Percentiles rank a stretch among this genome's conserved stretches.
Evolutionary conservation across 2,329 filamentous ascomycete genomes (phyloP).

Genomic region (Parastagonospora nodorum): DNA sequence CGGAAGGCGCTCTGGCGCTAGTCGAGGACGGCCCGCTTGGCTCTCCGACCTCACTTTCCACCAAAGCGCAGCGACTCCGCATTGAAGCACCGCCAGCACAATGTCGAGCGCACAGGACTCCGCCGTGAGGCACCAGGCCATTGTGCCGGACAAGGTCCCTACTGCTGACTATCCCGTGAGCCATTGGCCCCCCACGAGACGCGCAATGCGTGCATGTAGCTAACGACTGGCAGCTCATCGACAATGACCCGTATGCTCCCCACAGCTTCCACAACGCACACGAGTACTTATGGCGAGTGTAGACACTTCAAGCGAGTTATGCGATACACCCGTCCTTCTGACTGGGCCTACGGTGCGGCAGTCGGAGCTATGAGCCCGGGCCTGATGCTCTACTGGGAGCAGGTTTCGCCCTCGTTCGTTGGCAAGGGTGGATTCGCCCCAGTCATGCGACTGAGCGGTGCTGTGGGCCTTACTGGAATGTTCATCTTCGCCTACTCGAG

Average conservation of each 20-base stretch:
- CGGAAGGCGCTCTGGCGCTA: constrained; percentile 7
- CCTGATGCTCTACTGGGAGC: constrained; percentile 79
- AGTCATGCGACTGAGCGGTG: constrained; percentile 78
- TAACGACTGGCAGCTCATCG: constrained; percentile 76
- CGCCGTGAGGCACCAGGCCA: constrained; percentile 43
- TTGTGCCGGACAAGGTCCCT: constrained; percentile 77
- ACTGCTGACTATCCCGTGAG: constrained; percentile 86
- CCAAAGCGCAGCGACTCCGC: constrained; percentile 13
- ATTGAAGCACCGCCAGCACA: constrained; percentile 24
- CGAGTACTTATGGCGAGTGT: constrained; percentile 27
- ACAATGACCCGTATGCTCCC: constrained; percentile 88
- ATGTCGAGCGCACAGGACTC: constrained; percentile 35
- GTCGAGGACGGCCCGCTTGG: constrained; percentile 1
- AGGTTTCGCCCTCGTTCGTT: constrained; percentile 80
- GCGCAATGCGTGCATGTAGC: constrained; percentile 29
- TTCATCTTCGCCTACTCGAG: constrained; percentile 86
- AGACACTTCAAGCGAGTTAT: constrained; percentile 93
- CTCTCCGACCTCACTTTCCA: constrained; percentile 28
- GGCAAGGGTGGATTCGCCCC: constrained; percentile 81
- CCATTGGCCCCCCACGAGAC: constrained; percentile 36
- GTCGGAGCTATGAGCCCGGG: constrained; percentile 75
- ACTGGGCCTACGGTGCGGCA: constrained; percentile 74
- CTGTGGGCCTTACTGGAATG: constrained; percentile 74
- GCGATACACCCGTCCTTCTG: constrained; percentile 81
- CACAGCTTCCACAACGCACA: constrained; percentile 6